Evolutionary conservation across 2,329 filamentous ascomycete genomes (phyloP), one percentile per base, ranked within the genome.

Genomic region (Colletotrichum liriopes): DNA sequence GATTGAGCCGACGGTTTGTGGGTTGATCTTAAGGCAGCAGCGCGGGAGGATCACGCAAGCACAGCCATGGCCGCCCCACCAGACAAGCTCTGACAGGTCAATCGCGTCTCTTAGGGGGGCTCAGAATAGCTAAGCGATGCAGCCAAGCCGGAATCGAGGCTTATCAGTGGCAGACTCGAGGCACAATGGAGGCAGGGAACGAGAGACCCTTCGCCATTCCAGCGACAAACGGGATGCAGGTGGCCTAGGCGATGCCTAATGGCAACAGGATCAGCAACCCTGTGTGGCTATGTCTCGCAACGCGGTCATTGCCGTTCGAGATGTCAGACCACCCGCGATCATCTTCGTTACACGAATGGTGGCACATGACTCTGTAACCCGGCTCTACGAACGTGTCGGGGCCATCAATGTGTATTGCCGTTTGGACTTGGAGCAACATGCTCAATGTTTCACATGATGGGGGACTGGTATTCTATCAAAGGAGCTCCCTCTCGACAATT

Each of bases 21-120:
- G 59, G 43, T 47, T 37, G 59, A 49, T 61, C 20, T 61, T 26
- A 35, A 61, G 43, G 59, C 59, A 61, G 41, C 41, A 55, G 32
- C 5, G 14, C 23, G 12, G 35, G 29, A 43, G 39, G 56, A 59
- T 59, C 56, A 32, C 56, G 26, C 39, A 45, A 43, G 29, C 43
- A 49, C 16, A 37, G 43, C 41, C 43, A 18, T 61, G 26, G 58
- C 12, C 32, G 29, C 43, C 29, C 58, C 58, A 49, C 58, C 18
- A 49, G 58, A 35, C 14, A 49, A 9, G 43, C 41, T n/a, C 16
- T 49, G 29, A 61, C 43, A 61, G 43, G 43, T 35, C 43, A 18
- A 35, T 61, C n/a, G 20, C 23, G 41, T 37, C 29, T 35, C 29
- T 32, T 8, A 45, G 29, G 39, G 39, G 56, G 29, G 29, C 43